Evolutionary conservation across 331 rosid species (phyloP), one percentile per base, ranked within the genome.

Genomic region (Dryas integrifolia): DNA sequence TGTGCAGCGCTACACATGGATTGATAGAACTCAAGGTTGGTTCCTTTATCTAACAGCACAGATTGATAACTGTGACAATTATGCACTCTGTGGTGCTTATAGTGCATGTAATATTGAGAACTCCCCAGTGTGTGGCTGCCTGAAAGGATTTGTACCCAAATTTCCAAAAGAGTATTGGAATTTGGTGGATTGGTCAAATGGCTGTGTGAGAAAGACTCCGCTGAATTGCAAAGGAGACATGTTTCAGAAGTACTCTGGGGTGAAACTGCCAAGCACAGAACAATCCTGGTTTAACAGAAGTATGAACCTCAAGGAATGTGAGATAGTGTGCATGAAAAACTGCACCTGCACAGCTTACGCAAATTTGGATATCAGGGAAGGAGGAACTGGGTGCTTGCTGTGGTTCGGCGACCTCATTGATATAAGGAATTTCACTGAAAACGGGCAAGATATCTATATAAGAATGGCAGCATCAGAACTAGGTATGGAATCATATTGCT

Each of bases 131-230:
- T 65, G 72, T 65, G 15, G 24, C 13, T 74, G 78, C 41, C 5
- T 74, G 58, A 24, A 74, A 44, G 72, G 78, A 44, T 74, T 65
- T 69, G 39, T 11, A 65, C 78, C 78, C 10, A 55, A n/a, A 35
- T n/a, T 15, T 16, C 58, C 58, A 16, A 45, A 56, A 58, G 48
- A 66, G 3, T 30, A 30, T 4, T 7, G 73, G 73, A 64, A 46
- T 4, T 18, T 52, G 7, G 14, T 56, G 18, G 73, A 66, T 4
- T 75, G 79, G 79, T 45, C 73, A 2, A 0, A 46, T 56, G 79
- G 79, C 2, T 75, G 79, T 38, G 50, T 69, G 73, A 52, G 73
- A 52, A 39, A 12, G 18, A 53, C 62, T 11, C 12, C 73, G 1
- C 18, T 66, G 14, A 35, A 35, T 24, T 75, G 67, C 59, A 26